A percentile compares a stretch with the other conserved stretches of the same genome.
phyloP scores from a whole-genome alignment of 2,329 filamentous ascomycete genomes.

The Sporothrix brasiliensis region DNA sequence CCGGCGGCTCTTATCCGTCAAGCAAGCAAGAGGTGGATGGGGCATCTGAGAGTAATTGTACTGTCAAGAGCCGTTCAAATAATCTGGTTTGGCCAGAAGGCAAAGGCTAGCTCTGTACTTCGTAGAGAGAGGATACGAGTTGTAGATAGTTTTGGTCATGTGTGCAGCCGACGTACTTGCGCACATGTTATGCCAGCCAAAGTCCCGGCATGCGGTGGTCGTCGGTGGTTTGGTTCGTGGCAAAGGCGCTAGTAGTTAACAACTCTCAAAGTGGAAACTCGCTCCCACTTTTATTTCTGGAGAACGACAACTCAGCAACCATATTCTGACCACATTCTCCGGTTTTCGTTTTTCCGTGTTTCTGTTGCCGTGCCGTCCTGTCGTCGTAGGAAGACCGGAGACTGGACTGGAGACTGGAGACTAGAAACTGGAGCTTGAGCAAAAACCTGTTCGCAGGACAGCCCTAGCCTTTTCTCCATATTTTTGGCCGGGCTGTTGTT shows the following conservation, averaged over 20 bases:
- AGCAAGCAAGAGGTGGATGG: no score
- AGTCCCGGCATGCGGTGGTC: no score
- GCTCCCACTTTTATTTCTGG: constrained; percentile 17
- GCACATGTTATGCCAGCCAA: constrained; percentile 1
- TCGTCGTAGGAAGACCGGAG: no score
- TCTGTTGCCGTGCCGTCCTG: not conserved
- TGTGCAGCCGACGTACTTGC: not conserved
- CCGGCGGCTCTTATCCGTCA: no score
- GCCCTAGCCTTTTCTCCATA: constrained; percentile 2
- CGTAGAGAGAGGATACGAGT: no score
- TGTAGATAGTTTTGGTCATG: not conserved
- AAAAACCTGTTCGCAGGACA: constrained; percentile 16
- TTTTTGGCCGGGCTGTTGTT: no score
- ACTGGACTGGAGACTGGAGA: not conserved
- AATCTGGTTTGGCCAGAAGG: no score
- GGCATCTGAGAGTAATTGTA: no score
- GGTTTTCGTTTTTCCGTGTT: no score
- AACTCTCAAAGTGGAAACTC: constrained; percentile 20
- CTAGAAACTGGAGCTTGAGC: not conserved
- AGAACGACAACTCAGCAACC: constrained; percentile 14
- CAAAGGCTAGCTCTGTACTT: no score
- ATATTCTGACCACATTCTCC: not conserved
- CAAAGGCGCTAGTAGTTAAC: not conserved
- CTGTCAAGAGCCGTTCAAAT: not conserved
- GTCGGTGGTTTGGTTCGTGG: not conserved